phyloP scores from a whole-genome alignment of 1,284 basidiomycete species.

The Megacollybia platyphylla region DNA sequence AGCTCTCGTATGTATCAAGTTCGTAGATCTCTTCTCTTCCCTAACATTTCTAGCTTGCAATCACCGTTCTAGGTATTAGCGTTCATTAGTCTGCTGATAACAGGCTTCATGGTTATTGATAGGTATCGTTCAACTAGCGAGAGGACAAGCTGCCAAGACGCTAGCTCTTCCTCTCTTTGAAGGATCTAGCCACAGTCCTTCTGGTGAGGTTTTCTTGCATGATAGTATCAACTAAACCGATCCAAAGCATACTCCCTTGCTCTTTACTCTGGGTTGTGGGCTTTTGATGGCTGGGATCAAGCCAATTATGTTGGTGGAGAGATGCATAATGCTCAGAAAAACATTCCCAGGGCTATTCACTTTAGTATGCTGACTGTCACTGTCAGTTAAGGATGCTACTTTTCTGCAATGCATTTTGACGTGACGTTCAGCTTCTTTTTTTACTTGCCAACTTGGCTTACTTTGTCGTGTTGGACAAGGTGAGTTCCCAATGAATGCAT shows the following conservation, averaged over 20 bases:
- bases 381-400: slow-evolving; percentile 21
- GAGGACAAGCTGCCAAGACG: slow-evolving; percentile 56
- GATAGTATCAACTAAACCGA: too few relatives aligned
- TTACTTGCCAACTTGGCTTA: slow-evolving; percentile 81
- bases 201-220: slow-evolving; percentile 13
- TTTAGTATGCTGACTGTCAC: slow-evolving; percentile 73
- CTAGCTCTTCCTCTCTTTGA: slow-evolving; percentile 58
- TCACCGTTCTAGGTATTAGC: background rate
- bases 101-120: slow-evolving; percentile 15
- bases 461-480: slow-evolving; percentile 85
- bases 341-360: slow-evolving; percentile 86
- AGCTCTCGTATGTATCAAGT: slow-evolving; percentile 2
- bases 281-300: slow-evolving; percentile 91
- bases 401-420: background rate
- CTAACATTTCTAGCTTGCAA: background rate
- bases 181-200: slow-evolving; percentile 67
- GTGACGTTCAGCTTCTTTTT: slow-evolving; percentile 46
- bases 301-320: slow-evolving; percentile 89
- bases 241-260: slow-evolving; percentile 71
- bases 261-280: slow-evolving; percentile 92
- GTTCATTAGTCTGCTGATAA: background rate
- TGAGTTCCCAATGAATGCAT: slow-evolving; percentile 18
- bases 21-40: background rate
- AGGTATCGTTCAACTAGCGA: slow-evolving; percentile 60
- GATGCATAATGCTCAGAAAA: slow-evolving; percentile 74